Base-by-base conservation (phyloP, 495 filamentous ascomycete species). In the Penicillium nucicola region DNA sequence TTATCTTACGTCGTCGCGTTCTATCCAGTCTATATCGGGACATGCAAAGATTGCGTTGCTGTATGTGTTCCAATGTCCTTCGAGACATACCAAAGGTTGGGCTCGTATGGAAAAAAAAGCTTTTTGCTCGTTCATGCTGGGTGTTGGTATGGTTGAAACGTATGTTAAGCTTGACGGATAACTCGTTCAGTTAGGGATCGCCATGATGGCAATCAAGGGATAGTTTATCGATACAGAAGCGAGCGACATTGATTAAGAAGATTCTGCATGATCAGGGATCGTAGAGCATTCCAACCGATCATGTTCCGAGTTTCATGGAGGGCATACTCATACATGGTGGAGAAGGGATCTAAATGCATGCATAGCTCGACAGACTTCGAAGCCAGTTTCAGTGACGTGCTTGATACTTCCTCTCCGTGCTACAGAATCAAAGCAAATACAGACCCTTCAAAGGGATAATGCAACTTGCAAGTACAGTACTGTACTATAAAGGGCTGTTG, bases 191-290 rank as follows among this genome's bases (percentile, higher is more conserved):
- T 19, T n/a, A 55, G 38, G 23, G 36, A 45, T 36, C 42, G 20
- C 22, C 3, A 2, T 3, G 5, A 11, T 15, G 19, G 22, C 39
- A 46, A 42, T 42, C 48, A 56, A 60, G 57, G 57, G 53, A 31
- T 48, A 5, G 9, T 15, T 15, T 23, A 32, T 12, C 1, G n/a
- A 23, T 17, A 35, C 11, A 15, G 12, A 15, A 47, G 17, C n/a
- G 36, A 49, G 7, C 6, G 17, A 28, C 47, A 34, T 23, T 44
- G 14, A 31, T 15, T 32, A 19, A 39, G 37, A n/a, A 12, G 19
- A 38, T 7, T 33, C 34, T 30, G 14, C 5, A 23, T 17, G 11
- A 23, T 7, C 1, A 15, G 10, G 11, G 10, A 31, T 5, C 7
- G 50, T 35, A 18, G 7, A 20, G 30, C 42, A 55, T 55, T 50